Conservation (phyloP, 305 asterid genomes). For the Fraxinus sp. region DNA sequence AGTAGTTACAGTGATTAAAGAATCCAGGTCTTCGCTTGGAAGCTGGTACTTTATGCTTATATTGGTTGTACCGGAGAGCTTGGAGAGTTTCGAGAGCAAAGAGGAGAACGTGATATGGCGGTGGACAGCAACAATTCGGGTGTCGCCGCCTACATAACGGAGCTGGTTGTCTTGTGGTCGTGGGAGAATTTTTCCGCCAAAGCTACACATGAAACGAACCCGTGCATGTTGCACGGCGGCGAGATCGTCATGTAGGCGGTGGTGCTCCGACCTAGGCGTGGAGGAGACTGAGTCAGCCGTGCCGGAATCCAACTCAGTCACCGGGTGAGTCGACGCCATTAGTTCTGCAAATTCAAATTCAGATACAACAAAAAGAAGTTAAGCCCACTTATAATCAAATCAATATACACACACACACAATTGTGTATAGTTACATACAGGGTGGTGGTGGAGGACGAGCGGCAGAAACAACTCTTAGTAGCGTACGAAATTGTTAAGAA, state of each 20-base stretch:
- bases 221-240: slow-evolving; percentile 34
- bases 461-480: slow-evolving; percentile 26
- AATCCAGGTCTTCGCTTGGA: slow-evolving; percentile 85
- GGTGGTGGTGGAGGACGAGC: neutral
- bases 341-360: slow-evolving; percentile 16
- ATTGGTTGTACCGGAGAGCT: slow-evolving; percentile 52
- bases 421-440: neutral
- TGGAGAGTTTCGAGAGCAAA: slow-evolving; percentile 62
- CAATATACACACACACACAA: neutral
- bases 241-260: slow-evolving; percentile 38
- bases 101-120: slow-evolving; percentile 59
- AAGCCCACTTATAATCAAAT: neutral
- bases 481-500: slow-evolving; percentile 26
- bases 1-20: slow-evolving; percentile 69
- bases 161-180: slow-evolving; percentile 94
- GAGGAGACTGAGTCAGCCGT: slow-evolving; percentile 60
- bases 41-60: slow-evolving; percentile 83
- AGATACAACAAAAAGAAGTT: slow-evolving; percentile 2
- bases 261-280: slow-evolving; percentile 70
- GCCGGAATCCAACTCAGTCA: slow-evolving; percentile 51
- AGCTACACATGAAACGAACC: slow-evolving; percentile 93
- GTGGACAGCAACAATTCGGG: slow-evolving; percentile 77
- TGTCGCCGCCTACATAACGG: slow-evolving; percentile 95
- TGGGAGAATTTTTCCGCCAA: slow-evolving; percentile 84
- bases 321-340: slow-evolving; percentile 47